A percentile compares a stretch with the other conserved stretches of the same genome.
Conservation (phyloP, 345 rosid species). For the Populus davidiana region DNA sequence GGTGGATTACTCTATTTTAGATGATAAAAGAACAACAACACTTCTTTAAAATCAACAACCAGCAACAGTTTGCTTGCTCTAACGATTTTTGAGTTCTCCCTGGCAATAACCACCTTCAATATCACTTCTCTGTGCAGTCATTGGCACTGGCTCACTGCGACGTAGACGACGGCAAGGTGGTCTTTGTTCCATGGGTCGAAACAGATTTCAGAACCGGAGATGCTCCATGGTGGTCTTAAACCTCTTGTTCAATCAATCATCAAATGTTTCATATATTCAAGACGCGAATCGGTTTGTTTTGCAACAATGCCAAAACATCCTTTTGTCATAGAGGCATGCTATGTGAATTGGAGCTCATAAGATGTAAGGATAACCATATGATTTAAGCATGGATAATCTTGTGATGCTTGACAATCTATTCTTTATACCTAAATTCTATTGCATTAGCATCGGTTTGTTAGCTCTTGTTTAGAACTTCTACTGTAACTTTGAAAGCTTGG, state of each 20-base stretch:
- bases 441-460: background rate
- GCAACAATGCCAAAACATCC: slow-evolving; percentile 6
- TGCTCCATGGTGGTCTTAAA: slow-evolving; percentile 85
- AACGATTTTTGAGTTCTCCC: background rate
- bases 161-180: slow-evolving; percentile 73
- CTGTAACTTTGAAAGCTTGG: no score
- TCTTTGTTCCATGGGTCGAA: slow-evolving; percentile 86
- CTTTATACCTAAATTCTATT: background rate
- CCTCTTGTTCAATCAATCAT: background rate
- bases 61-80: background rate
- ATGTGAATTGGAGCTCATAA: slow-evolving; percentile 9
- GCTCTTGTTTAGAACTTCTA: no score
- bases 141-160: slow-evolving; percentile 88
- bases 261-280: slow-evolving; percentile 1
- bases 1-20: background rate
- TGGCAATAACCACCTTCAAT: background rate
- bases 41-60: background rate
- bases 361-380: background rate
- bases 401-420: background rate
- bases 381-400: background rate
- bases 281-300: slow-evolving; percentile 6
- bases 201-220: slow-evolving; percentile 99
- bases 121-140: slow-evolving; percentile 43
- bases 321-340: background rate
- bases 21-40: background rate